A percentile compares a stretch with the other conserved stretches of the same genome.
phyloP scores from a whole-genome alignment of 805 yeast species.

The Barnettozyma botsteinii region DNA sequence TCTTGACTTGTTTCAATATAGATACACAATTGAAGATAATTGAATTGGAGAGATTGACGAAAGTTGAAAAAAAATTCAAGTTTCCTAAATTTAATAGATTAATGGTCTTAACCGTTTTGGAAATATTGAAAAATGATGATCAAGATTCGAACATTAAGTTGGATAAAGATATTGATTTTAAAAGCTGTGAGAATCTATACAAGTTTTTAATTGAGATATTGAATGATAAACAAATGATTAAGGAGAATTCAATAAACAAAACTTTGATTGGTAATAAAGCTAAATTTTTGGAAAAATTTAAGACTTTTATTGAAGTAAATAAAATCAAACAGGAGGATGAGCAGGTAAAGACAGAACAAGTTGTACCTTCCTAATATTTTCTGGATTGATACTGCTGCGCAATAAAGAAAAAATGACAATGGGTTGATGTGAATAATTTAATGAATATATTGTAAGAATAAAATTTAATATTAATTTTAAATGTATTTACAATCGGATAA shows the following conservation, averaged over 20 bases:
- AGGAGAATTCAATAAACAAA: background rate
- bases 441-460: too few species aligned
- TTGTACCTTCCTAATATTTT: too few species aligned
- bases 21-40: conserved; percentile 51
- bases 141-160: conserved; percentile 1
- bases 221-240: background rate
- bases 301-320: conserved; percentile 1
- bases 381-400: too few species aligned
- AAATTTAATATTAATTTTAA: too few species aligned
- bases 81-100: conserved; percentile 73
- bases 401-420: too few species aligned
- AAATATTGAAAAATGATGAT: conserved; percentile 8
- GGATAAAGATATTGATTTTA: conserved; percentile 7
- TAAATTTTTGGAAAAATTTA: conserved; percentile 2
- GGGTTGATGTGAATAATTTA: too few species aligned
- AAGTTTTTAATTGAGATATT: conserved; percentile 1
- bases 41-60: conserved; percentile 57
- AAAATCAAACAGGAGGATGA: too few species aligned
- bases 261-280: background rate
- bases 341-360: too few species aligned
- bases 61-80: conserved; percentile 69
- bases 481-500: too few species aligned
- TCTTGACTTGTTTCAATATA: conserved; percentile 59
- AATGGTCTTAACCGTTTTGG: conserved; percentile 55
- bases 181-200: conserved; percentile 7